phyloP scores from a whole-genome alignment of 805 yeast genomes.

The Spathaspora arborariae region DNA sequence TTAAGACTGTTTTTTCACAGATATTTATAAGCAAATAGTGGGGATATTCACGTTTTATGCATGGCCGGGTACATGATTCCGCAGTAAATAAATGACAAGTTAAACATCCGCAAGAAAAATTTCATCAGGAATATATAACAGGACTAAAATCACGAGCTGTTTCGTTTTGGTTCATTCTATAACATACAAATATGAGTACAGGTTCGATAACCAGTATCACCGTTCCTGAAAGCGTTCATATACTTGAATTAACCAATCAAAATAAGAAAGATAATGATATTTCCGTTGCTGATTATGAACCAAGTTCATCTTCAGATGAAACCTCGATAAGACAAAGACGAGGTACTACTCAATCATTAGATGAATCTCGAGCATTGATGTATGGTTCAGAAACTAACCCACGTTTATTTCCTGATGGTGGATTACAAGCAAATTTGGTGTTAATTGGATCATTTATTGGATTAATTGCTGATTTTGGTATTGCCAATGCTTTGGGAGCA shows the following conservation, averaged over 20 bases:
- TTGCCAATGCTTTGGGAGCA: slow-evolving; percentile 27
- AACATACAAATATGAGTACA: not conserved
- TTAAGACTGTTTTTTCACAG: no score
- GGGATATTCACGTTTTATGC: no score
- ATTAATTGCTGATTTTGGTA: slow-evolving; percentile 24
- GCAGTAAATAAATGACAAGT: not conserved
- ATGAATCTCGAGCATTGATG: slow-evolving; percentile 13
- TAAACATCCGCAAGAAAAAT: not conserved
- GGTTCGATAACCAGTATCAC: not conserved
- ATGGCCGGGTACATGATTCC: no score
- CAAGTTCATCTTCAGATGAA: not conserved
- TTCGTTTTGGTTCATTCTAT: not conserved
- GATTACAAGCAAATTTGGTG: slow-evolving; percentile 20
- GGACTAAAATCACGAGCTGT: no score
- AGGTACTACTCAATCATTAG: not conserved
- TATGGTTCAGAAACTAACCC: slow-evolving; percentile 19
- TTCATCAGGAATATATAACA: no score
- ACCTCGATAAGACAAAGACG: not conserved
- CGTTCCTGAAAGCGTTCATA: not conserved
- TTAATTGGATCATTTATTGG: slow-evolving; percentile 26
- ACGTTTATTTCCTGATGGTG: slow-evolving; percentile 27
- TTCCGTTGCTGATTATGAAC: not conserved
- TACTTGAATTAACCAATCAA: not conserved
- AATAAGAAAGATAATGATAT: not conserved
- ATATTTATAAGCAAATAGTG: no score